Evolutionary conservation across 805 yeast genomes (phyloP).

Genomic region (Candida loeiensis): DNA sequence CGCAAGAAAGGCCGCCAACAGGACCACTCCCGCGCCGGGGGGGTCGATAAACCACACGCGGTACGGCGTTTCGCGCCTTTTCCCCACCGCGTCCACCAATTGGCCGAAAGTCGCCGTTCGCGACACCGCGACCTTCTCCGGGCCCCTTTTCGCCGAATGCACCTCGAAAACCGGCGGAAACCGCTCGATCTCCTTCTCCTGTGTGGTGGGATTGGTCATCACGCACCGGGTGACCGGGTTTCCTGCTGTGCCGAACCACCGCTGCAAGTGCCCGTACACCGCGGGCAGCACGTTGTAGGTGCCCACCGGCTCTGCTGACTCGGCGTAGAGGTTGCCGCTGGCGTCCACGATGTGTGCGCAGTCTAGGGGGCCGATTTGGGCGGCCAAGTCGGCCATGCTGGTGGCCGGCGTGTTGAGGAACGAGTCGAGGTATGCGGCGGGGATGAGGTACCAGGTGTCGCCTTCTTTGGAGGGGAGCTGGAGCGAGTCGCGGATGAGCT

Average conservation of each 20-base stretch:
- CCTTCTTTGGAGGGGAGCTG: constrained; percentile 38
- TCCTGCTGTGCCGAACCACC: constrained; percentile 54
- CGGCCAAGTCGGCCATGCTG: constrained; percentile 25
- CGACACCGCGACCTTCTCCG: constrained; percentile 22
- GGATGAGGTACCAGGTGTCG: constrained; percentile 46
- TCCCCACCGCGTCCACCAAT: constrained; percentile 24
- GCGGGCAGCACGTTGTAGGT: constrained; percentile 36
- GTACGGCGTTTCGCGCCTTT: constrained; percentile 14
- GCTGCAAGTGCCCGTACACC: constrained; percentile 41
- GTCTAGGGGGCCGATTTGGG: constrained; percentile 46
- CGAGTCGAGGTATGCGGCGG: constrained; percentile 41
- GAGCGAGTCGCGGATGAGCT: constrained; percentile 19
- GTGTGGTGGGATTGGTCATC: constrained; percentile 22
- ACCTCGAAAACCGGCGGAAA: constrained; percentile 35
- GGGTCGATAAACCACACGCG: constrained; percentile 38
- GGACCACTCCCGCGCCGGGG: constrained; percentile 20
- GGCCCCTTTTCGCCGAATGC: constrained; percentile 23
- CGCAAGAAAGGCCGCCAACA: constrained; percentile 24
- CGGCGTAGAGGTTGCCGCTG: constrained; percentile 40
- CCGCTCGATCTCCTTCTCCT: constrained; percentile 30
- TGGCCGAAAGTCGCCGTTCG: constrained; percentile 33
- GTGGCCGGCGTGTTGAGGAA: constrained; percentile 34
- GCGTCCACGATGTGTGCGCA: constrained; percentile 42
- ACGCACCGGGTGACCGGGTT: constrained; percentile 32
- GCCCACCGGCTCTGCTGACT: constrained; percentile 17